phyloP scores from a whole-genome alignment of 768 basidiomycete genomes.

The Tylopilus intermedius region DNA sequence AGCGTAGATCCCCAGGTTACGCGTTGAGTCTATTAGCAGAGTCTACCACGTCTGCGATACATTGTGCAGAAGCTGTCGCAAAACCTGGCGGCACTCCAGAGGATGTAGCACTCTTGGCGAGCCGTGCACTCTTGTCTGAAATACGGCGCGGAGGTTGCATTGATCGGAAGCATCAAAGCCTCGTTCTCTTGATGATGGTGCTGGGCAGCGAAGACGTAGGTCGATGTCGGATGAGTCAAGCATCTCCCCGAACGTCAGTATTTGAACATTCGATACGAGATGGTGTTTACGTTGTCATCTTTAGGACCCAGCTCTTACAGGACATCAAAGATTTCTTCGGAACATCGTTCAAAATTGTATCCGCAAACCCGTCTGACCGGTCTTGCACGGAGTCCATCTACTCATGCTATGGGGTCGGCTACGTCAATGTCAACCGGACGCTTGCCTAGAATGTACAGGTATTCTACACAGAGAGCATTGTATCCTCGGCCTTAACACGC shows the following conservation, averaged over 20 bases:
- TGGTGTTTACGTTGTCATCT: slow-evolving; percentile 4
- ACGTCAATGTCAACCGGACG: slow-evolving; percentile 80
- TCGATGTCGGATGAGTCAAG: slow-evolving; percentile 78
- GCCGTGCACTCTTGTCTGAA: slow-evolving; percentile 73
- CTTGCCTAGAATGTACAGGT: slow-evolving; percentile 43
- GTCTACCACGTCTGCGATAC: slow-evolving; percentile 84
- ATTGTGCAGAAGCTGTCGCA: slow-evolving; percentile 84
- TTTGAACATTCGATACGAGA: neutral
- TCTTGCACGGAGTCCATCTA: slow-evolving; percentile 62
- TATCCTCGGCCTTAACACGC: neutral
- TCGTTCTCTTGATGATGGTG: slow-evolving; percentile 87
- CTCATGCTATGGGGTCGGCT: slow-evolving; percentile 90
- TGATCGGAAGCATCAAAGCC: slow-evolving; percentile 81
- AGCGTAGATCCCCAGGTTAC: slow-evolving; percentile 86
- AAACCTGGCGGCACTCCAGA: slow-evolving; percentile 83
- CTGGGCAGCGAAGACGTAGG: slow-evolving; percentile 98
- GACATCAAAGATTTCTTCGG: slow-evolving; percentile 83
- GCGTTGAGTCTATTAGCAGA: slow-evolving; percentile 87
- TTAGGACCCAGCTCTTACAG: slow-evolving; percentile 85
- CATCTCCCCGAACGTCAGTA: slow-evolving; percentile 76
- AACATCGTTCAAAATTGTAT: slow-evolving; percentile 86
- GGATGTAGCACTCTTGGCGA: slow-evolving; percentile 82
- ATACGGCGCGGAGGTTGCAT: slow-evolving; percentile 83
- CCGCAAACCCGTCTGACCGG: slow-evolving; percentile 49
- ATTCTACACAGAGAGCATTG: neutral